These are phyloP conservation scores for Taphrina sp. DNA, from an alignment of 1,139 yeast species.

Conservation along the genomic window DNA sequence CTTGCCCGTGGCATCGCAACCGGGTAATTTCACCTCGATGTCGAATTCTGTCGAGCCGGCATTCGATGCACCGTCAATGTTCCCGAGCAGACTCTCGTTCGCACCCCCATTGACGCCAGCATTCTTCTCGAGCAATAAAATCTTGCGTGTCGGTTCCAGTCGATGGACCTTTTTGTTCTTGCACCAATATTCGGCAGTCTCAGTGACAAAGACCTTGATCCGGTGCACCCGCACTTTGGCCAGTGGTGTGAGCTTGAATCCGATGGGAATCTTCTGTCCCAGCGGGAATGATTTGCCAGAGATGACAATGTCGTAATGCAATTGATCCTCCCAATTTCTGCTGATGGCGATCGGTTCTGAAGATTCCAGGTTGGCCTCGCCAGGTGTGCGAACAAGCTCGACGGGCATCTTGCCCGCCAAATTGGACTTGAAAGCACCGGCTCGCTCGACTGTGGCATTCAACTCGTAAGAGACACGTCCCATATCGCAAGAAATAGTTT, in stretches of 20 bases:
- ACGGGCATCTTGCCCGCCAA: constrained; percentile 64
- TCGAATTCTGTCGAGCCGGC: constrained; percentile 59
- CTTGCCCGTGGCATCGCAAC: constrained; percentile 48
- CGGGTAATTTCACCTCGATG: constrained; percentile 79
- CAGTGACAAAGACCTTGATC: constrained; percentile 78
- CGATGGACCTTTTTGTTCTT: constrained; percentile 82
- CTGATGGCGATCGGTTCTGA: constrained; percentile 89
- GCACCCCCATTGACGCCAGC: constrained; percentile 35
- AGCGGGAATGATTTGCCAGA: constrained; percentile 83
- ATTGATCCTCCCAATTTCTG: constrained; percentile 79
- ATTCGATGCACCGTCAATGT: constrained; percentile 44
- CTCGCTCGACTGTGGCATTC: constrained; percentile 67
- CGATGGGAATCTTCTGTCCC: constrained; percentile 78
- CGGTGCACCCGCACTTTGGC: constrained; percentile 87
- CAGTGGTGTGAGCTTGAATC: constrained; percentile 77
- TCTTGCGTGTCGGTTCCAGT: constrained; percentile 83
- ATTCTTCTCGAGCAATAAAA: constrained; percentile 67
- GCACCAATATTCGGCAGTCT: constrained; percentile 86
- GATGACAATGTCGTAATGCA: constrained; percentile 82
- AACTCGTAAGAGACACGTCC: constrained; percentile 72
- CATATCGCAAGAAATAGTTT: constrained; percentile 71
- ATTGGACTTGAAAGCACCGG: constrained; percentile 82
- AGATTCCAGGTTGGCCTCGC: constrained; percentile 76
- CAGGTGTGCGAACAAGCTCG: constrained; percentile 68
- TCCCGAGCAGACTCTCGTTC: constrained; percentile 44